These are phyloP conservation scores for Fusarium sp. DNA, from an alignment of 2,329 filamentous ascomycete species.

Conservation along the genomic window DNA sequence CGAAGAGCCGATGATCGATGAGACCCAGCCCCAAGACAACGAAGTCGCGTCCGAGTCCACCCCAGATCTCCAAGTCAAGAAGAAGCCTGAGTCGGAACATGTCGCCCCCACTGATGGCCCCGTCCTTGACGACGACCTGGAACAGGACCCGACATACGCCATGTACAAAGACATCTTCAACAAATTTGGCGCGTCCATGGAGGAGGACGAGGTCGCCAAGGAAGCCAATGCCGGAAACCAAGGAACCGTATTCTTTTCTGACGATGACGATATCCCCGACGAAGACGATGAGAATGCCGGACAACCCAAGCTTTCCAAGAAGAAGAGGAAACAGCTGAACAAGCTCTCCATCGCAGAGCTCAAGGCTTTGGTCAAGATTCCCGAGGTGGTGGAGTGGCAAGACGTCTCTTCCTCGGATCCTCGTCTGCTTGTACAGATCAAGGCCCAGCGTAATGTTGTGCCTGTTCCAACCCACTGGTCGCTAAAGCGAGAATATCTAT, in stretches of 20 bases:
- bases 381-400: conserved; percentile 98
- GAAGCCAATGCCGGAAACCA: conserved; percentile 81
- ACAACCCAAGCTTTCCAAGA: conserved; percentile 87
- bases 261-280: conserved; percentile 89
- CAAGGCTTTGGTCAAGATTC: conserved; percentile 91
- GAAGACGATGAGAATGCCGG: conserved; percentile 81
- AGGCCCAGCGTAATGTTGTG: conserved; percentile 94
- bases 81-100: conserved; percentile 51
- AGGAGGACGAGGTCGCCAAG: conserved; percentile 75
- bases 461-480: conserved; percentile 96
- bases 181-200: conserved; percentile 79
- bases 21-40: conserved; percentile 45
- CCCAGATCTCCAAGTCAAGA: conserved; percentile 62
- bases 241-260: conserved; percentile 86
- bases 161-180: conserved; percentile 88
- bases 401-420: conserved; percentile 94
- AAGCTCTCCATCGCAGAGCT: conserved; percentile 96
- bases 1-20: conserved; percentile 32
- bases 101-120: conserved; percentile 62
- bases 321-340: conserved; percentile 91
- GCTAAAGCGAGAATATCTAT: conserved; percentile 95
- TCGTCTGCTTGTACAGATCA: conserved; percentile 91
- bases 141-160: conserved; percentile 84
- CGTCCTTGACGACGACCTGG: conserved; percentile 71
- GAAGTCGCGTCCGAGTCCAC: conserved; percentile 54